These are phyloP conservation scores for Przewalskia tangutica DNA, from an alignment of 257 asterid species.

Conservation along the genomic window DNA sequence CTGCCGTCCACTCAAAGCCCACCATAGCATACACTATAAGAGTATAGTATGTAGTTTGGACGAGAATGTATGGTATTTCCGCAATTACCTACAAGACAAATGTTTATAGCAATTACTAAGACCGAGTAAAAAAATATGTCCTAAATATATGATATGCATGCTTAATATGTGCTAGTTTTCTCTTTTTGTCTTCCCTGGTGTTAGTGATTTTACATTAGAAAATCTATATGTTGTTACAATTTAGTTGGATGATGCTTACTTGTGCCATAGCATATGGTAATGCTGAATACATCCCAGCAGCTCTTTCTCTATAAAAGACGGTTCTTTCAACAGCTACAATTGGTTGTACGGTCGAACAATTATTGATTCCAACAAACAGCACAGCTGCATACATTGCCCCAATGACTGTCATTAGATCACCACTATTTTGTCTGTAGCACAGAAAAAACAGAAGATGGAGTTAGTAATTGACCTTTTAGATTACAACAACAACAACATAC, in stretches of 20 bases:
- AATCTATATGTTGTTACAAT: not conserved
- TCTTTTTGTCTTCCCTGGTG: too few relatives aligned
- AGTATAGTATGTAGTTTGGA: constrained; percentile 40
- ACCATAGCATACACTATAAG: constrained; percentile 44
- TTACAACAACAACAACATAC: too few relatives aligned
- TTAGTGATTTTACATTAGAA: too few relatives aligned
- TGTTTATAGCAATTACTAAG: not conserved
- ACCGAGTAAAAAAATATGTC: not conserved
- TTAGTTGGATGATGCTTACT: constrained; percentile 15
- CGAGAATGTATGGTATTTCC: constrained; percentile 41
- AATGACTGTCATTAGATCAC: constrained; percentile 31
- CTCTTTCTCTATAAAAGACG: constrained; percentile 47
- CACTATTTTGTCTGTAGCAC: constrained; percentile 22
- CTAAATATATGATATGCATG: not conserved
- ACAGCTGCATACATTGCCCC: constrained; percentile 58
- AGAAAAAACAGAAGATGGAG: not conserved
- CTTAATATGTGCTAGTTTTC: not conserved
- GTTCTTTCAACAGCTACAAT: constrained; percentile 39
- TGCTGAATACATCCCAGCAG: constrained; percentile 55
- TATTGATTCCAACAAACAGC: constrained; percentile 38
- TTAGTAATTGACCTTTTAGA: not conserved
- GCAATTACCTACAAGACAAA: constrained; percentile 26
- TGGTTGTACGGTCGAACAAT: constrained; percentile 42
- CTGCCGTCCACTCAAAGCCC: constrained; percentile 39
- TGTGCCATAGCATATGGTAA: constrained; percentile 60